Evolutionary conservation across 2,329 filamentous ascomycete genomes (phyloP).

Genomic region (Pseudocercospora fijiensis): DNA sequence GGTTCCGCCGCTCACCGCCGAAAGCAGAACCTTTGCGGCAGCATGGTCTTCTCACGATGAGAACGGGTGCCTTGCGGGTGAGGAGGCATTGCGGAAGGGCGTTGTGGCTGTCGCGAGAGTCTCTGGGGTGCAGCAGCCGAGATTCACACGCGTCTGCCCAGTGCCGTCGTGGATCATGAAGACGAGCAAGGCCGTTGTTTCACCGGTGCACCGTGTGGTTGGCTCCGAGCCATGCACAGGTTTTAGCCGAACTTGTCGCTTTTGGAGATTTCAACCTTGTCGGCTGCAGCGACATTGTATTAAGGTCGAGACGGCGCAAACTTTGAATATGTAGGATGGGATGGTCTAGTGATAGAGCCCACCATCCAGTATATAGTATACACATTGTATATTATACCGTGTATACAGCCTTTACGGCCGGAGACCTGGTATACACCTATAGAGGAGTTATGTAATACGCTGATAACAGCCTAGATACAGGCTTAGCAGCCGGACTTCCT

Average conservation of each 20-base stretch:
- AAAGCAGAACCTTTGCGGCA: neutral
- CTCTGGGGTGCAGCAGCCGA: slow-evolving; percentile 9
- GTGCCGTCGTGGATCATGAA: slow-evolving; percentile 8
- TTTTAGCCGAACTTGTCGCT: slow-evolving; percentile 14
- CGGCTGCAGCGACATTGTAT: slow-evolving; percentile 8
- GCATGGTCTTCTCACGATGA: neutral
- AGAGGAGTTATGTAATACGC: too few species aligned
- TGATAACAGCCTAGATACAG: too few species aligned
- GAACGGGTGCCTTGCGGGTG: neutral
- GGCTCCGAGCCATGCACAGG: slow-evolving; percentile 14
- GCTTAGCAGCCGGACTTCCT: too few species aligned
- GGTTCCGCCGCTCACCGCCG: neutral
- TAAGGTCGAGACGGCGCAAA: slow-evolving; percentile 12
- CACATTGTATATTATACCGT: too few species aligned
- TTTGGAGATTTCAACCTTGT: slow-evolving; percentile 11
- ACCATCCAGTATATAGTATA: too few species aligned
- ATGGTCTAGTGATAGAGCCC: too few species aligned
- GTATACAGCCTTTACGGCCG: too few species aligned
- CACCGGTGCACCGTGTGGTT: slow-evolving; percentile 19
- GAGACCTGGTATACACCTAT: too few species aligned
- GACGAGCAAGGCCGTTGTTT: slow-evolving; percentile 16
- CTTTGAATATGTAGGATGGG: neutral
- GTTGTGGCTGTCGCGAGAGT: slow-evolving; percentile 8
- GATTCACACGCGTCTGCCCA: slow-evolving; percentile 16
- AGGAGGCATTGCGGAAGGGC: slow-evolving; percentile 2